phyloP scores from a whole-genome alignment of 108 stramenopile genomes.

The Fragilaria crotonensis region DNA sequence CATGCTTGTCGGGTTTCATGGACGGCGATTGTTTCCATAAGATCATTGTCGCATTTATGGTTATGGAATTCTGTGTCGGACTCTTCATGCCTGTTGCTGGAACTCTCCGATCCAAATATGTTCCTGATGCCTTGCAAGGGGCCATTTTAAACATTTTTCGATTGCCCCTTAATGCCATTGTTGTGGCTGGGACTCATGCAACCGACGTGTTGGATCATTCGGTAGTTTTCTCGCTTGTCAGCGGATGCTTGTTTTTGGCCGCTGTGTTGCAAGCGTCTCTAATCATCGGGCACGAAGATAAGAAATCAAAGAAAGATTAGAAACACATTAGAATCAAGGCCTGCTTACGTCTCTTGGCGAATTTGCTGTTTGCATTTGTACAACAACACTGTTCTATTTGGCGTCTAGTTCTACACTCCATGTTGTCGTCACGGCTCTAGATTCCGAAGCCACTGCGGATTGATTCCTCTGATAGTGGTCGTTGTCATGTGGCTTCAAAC shows the following conservation, averaged over 20 bases:
- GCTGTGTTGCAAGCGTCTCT: constrained; percentile 67
- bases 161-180: constrained; percentile 90
- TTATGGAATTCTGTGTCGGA: constrained; percentile 86
- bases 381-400: too few species aligned
- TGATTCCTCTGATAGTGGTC: too few species aligned
- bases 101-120: constrained; percentile 83
- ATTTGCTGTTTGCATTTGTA: too few species aligned
- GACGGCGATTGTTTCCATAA: constrained; percentile 33
- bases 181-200: constrained; percentile 85
- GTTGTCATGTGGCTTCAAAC: too few species aligned
- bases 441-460: too few species aligned
- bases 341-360: too few species aligned
- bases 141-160: constrained; percentile 91
- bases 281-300: constrained; percentile 17
- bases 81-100: constrained; percentile 90
- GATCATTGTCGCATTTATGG: constrained; percentile 70
- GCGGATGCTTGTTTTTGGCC: constrained; percentile 60
- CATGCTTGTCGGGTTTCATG: constrained; percentile 31
- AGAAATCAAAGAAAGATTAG: constrained; percentile 21
- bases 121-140: constrained; percentile 87
- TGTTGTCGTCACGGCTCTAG: too few species aligned
- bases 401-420: too few species aligned
- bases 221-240: constrained; percentile 61
- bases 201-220: constrained; percentile 70
- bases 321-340: neutral